Evolutionary conservation across 345 rosid genomes (phyloP), one percentile per base, ranked within the genome.

Genomic region (Rubroshorea leprosula): DNA sequence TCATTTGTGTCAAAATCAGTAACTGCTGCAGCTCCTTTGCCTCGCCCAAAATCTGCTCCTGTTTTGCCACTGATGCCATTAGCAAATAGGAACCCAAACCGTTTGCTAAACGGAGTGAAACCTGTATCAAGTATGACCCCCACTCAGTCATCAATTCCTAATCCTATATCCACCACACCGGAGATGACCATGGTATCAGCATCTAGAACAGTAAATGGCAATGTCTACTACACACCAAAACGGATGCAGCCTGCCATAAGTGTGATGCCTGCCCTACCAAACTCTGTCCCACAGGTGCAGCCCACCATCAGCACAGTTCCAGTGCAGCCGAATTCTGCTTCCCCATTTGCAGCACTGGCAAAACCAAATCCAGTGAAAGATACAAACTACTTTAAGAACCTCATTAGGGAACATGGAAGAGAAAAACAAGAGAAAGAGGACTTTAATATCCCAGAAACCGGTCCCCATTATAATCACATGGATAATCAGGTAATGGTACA

Each of bases 401-500:
- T 89, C 8, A 82, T 86, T 16, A 80, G 77, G 75, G 71, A 74
- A 65, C 91, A 86, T 78, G 95, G 95, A 25, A 59, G 57, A 29
- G 79, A 52, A 43, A 71, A 57, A 71, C 65, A 58, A 44, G 72
- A 76, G 47, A 56, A 50, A 15, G 60, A 64, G 43, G 27, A 22
- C 48, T 48, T 43, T 39, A 55, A 62, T 16, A 46, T 58, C 12
- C 16, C 21, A 4, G 50, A 68, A 49, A 20, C 29, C 19, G 70
- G 20, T 21, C 44, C 14, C 21, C 54, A 53, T 23, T 35, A 3
- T 5, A 16, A n/a, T 35, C 7, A 35, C 41, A 35, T 10, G 3
- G 7, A 2, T 35, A 35, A 35, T 6, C 31, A 67, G 61, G n/a
- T n/a, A 68, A 66, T 70, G n/a, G n/a, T n/a, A n/a, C 76, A 56